Percentiles rank a stretch among this genome's conserved stretches.
Evolutionary conservation across 345 rosid species (phyloP).

Genomic region (Triadica sebifera): DNA sequence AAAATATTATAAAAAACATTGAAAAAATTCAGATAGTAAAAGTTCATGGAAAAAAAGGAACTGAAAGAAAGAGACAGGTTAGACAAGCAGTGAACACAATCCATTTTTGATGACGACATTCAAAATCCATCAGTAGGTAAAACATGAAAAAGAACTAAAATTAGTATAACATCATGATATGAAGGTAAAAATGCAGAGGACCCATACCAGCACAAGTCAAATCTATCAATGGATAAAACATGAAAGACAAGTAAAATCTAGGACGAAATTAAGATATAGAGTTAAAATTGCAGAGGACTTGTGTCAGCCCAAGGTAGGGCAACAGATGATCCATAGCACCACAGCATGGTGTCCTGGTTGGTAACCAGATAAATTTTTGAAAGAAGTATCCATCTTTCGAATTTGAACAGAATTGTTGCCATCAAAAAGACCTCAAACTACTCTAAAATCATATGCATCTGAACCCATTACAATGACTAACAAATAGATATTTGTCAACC

Average conservation of each 20-base stretch:
- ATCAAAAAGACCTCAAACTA: constrained; percentile 1
- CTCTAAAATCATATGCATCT: not conserved
- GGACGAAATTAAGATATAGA: not conserved
- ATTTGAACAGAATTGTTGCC: not conserved
- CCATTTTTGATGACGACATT: not conserved
- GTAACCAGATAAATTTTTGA: not conserved
- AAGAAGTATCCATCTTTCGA: not conserved
- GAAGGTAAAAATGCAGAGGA: not conserved
- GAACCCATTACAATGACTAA: not conserved
- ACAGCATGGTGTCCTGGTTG: not conserved
- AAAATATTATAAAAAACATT: not conserved
- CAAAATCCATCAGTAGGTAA: not conserved
- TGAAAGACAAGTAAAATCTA: not conserved
- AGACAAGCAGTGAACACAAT: not conserved
- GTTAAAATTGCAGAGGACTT: not conserved
- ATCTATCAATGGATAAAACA: not conserved
- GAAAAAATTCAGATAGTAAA: constrained; percentile 11
- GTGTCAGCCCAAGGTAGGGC: not conserved
- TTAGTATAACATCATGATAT: not conserved
- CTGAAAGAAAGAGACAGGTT: not conserved
- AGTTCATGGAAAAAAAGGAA: not conserved
- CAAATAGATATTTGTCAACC: not conserved
- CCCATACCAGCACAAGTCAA: not conserved
- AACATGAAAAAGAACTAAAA: not conserved
- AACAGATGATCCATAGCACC: not conserved